phyloP scores from a whole-genome alignment of 2,329 filamentous ascomycete genomes.

The Xylaria sp. region DNA sequence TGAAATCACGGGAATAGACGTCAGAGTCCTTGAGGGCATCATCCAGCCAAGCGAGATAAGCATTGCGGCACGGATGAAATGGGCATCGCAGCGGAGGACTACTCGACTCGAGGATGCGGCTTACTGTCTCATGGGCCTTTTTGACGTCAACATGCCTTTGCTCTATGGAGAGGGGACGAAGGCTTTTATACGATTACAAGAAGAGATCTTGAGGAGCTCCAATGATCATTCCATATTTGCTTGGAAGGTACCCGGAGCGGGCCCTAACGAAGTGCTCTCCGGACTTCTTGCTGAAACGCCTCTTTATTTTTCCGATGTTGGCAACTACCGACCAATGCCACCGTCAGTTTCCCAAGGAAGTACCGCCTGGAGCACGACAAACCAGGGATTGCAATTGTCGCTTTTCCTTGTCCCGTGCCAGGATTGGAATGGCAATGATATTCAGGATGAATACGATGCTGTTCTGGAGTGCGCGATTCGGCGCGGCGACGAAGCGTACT shows the following conservation, averaged over 20 bases:
- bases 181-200: conserved; percentile 36
- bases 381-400: conserved; percentile 26
- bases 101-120: conserved; percentile 31
- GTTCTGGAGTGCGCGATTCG: conserved; percentile 30
- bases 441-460: conserved; percentile 29
- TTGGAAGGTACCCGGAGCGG: conserved; percentile 2
- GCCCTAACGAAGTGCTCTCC: conserved; percentile 14
- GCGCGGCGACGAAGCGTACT: conserved; percentile 18
- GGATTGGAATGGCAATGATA: background rate
- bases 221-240: conserved; percentile 36
- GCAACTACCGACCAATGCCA: conserved; percentile 31
- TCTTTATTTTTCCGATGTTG: conserved; percentile 19
- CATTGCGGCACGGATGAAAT: conserved; percentile 36
- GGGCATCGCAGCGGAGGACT: conserved; percentile 31
- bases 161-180: conserved; percentile 34
- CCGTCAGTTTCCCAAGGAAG: conserved; percentile 18
- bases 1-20: conserved; percentile 31
- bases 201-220: conserved; percentile 33
- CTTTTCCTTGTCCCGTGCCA: conserved; percentile 20
- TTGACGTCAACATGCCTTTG: conserved; percentile 38
- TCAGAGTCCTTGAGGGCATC: conserved; percentile 28
- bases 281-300: conserved; percentile 36
- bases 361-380: conserved; percentile 33
- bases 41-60: conserved; percentile 28
- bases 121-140: conserved; percentile 37